These are phyloP conservation scores for Crotalaria pallida DNA, from an alignment of 306 rosid species.

Conservation along the genomic window DNA sequence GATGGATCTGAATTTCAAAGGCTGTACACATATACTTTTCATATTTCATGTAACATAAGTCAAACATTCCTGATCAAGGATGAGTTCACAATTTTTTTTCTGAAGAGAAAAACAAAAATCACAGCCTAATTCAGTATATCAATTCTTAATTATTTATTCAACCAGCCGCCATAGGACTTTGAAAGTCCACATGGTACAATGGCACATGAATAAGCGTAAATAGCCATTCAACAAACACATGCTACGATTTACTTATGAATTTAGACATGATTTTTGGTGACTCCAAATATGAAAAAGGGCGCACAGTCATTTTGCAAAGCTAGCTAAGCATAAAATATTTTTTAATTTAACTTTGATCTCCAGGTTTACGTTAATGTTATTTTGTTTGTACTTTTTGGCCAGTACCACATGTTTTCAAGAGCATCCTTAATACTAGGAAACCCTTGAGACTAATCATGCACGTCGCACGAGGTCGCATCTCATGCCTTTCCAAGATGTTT, in stretches of 20 bases:
- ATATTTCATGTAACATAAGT: neutral
- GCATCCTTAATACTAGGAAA: no score
- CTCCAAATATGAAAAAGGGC: neutral
- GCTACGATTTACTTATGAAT: neutral
- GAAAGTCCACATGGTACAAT: slow-evolving; percentile 32
- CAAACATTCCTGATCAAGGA: neutral
- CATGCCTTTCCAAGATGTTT: no score
- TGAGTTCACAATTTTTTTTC: neutral
- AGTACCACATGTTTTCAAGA: no score
- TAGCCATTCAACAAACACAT: slow-evolving; percentile 26
- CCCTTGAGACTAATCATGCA: no score
- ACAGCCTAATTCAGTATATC: neutral
- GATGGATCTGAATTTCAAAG: neutral
- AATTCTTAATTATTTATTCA: slow-evolving; percentile 5
- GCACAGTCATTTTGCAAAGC: neutral
- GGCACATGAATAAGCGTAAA: slow-evolving; percentile 17
- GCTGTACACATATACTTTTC: neutral
- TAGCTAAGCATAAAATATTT: neutral
- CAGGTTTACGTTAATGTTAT: no score
- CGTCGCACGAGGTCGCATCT: no score
- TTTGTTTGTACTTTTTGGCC: no score
- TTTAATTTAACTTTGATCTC: slow-evolving; percentile 1
- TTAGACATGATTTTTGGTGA: slow-evolving; percentile 1
- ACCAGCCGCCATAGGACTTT: slow-evolving; percentile 30
- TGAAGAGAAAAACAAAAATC: neutral